Base-by-base conservation (phyloP, 192 early-diverging fungal species). In the Umbelopsis ramanniana region DNA sequence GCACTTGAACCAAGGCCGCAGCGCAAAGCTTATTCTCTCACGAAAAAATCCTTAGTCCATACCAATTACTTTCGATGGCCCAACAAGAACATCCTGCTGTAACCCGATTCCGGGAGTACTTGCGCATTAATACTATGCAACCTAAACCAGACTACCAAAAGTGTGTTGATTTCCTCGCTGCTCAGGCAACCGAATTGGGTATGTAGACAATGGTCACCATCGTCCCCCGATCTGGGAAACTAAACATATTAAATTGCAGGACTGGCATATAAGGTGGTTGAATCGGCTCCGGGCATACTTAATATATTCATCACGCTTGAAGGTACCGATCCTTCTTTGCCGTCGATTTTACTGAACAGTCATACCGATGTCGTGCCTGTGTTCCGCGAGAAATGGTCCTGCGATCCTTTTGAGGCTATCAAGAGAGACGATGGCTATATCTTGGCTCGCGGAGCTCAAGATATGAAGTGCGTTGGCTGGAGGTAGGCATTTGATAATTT, bases 281-380 rank as follows among this genome's bases (percentile, higher is more conserved):
- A 80, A 82, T 84, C 76, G 68, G 89, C 88, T 10, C 79, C 84
- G 8, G 90, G 85, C 50, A 91, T 93, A 76, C 92, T 91, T 2
- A 82, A 91, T 5, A 89, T 93, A 40, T 82, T 96, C 33, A 74
- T 95, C 73, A 93, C 88, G 33, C 89, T 89, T 83, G 69, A 71
- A 14, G 93, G 94, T 12, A 77, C 68, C 3, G 76, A 89, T 37
- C 88, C 90, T 8, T 50, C 38, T 2, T 75, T 89, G 66, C 83
- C 87, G 54, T 77, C 87, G 45, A 72, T 96, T 21, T 77, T 94
- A 43, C 90, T 95, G 72, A 95, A 95, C 87, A 90, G 89, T 57
- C 95, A 96, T 82, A 92, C 89, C 10, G 95, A 96, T 76, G 95
- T 96, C 0, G 95, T 96, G 29, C 95, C 95, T n/a, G 93, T 94